phyloP scores from a whole-genome alignment of 257 asterid species.

The Solanum commersonii region DNA sequence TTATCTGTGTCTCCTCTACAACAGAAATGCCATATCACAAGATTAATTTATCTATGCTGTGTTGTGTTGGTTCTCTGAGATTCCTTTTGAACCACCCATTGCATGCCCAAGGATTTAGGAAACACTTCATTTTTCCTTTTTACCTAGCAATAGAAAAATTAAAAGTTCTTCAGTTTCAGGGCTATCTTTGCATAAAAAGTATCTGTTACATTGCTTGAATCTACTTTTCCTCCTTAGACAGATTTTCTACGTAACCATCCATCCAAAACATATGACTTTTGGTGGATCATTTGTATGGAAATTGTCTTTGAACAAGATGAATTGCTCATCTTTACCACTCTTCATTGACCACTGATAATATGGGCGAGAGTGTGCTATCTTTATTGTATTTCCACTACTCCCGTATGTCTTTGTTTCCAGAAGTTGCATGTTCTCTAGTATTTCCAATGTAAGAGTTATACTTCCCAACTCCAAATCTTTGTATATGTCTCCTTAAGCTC shows the following conservation, averaged over 20 bases:
- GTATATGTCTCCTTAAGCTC: not conserved
- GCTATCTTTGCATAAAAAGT: not conserved
- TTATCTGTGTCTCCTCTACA: not conserved
- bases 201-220: not conserved
- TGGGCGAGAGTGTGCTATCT: not conserved
- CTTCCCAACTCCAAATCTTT: not conserved
- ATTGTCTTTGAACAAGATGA: not conserved
- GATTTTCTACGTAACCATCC: not conserved
- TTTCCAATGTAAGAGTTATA: not conserved
- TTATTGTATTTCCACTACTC: not conserved
- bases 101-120: not conserved
- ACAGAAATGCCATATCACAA: not conserved
- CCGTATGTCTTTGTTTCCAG: not conserved
- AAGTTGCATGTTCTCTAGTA: not conserved
- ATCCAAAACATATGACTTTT: not conserved
- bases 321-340: not conserved
- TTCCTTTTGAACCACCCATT: not conserved
- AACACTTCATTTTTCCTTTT: not conserved
- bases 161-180: not conserved
- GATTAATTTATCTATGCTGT: not conserved
- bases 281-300: not conserved
- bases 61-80: not conserved
- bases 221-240: not conserved
- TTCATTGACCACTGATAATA: not conserved
- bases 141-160: not conserved